Conservation (phyloP, 2,329 filamentous ascomycete genomes). For the Metarhizium guizhouense region DNA sequence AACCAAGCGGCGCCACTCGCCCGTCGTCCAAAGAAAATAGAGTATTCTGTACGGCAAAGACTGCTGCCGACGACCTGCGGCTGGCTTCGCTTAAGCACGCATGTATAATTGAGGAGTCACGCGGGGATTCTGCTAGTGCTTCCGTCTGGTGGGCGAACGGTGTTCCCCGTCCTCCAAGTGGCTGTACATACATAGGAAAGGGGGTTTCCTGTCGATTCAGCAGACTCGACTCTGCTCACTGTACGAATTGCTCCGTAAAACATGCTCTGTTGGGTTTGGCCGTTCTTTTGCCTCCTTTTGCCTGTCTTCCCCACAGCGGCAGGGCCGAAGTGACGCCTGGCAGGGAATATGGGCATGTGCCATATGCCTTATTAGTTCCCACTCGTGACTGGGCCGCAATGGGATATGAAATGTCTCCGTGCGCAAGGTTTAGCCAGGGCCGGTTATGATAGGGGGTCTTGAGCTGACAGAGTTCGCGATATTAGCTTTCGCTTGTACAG, state of each 20-base stretch:
- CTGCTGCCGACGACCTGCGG: not conserved
- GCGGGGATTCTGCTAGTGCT: slow-evolving; percentile 5
- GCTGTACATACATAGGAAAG: not conserved
- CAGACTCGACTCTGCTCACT: not conserved
- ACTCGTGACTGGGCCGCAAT: not conserved
- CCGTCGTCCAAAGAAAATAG: slow-evolving; percentile 1
- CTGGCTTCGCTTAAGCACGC: slow-evolving; percentile 5
- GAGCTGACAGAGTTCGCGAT: too few relatives aligned
- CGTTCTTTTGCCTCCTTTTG: not conserved
- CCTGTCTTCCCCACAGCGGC: not conserved
- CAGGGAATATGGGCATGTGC: not conserved
- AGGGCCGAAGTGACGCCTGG: not conserved
- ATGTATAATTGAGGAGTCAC: slow-evolving; percentile 6
- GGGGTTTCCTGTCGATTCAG: not conserved
- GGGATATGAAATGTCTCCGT: not conserved
- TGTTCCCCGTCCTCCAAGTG: not conserved
- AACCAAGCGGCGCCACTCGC: slow-evolving; percentile 4
- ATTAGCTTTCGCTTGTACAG: too few relatives aligned
- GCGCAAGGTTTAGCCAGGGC: not conserved
- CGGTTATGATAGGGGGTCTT: not conserved
- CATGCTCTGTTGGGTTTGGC: not conserved
- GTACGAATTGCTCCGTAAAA: not conserved
- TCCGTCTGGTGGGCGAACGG: not conserved
- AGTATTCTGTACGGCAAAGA: not conserved
- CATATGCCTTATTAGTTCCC: too few relatives aligned